phyloP scores from a whole-genome alignment of 2,329 filamentous ascomycete species.

The Fusarium anthophilum region DNA sequence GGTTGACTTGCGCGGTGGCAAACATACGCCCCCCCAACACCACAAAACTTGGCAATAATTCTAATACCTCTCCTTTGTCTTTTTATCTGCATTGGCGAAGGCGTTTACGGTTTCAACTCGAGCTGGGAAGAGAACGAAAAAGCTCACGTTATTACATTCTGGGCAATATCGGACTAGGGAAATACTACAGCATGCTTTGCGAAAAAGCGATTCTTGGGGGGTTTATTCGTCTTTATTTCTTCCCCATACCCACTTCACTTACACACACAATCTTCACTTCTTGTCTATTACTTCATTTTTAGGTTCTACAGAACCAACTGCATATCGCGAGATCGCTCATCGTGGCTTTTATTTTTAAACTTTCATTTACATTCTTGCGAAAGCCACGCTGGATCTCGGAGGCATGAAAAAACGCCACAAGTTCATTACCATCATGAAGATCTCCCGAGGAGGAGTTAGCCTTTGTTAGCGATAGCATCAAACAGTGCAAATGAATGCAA shows the following conservation, averaged over 20 bases:
- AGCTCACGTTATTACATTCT: background rate
- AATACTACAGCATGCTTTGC: conserved; percentile 6
- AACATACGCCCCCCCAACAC: conserved; percentile 3
- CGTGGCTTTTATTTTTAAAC: conserved; percentile 22
- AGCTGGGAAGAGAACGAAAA: conserved; percentile 10
- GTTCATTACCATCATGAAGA: conserved; percentile 22
- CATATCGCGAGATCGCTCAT: conserved; percentile 8
- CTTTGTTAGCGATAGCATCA: conserved; percentile 20
- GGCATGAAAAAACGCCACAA: conserved; percentile 9
- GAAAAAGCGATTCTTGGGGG: conserved; percentile 12
- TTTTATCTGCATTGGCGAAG: conserved; percentile 33
- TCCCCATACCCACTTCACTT: conserved; percentile 19
- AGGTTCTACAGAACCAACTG: conserved; percentile 9
- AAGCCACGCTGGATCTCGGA: conserved; percentile 23
- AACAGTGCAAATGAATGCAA: conserved; percentile 21
- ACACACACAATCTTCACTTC: conserved; percentile 12
- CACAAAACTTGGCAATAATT: conserved; percentile 28
- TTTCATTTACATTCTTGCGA: conserved; percentile 33
- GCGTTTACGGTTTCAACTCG: conserved; percentile 24
- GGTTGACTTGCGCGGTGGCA: conserved; percentile 18
- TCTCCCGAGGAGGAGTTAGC: conserved; percentile 15
- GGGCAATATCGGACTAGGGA: background rate
- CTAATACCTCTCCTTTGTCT: conserved; percentile 22
- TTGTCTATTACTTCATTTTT: conserved; percentile 6
- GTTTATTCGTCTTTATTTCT: background rate